Conservation (phyloP, 2,329 filamentous ascomycete species). For the Coniochaeta hoffmannii region DNA sequence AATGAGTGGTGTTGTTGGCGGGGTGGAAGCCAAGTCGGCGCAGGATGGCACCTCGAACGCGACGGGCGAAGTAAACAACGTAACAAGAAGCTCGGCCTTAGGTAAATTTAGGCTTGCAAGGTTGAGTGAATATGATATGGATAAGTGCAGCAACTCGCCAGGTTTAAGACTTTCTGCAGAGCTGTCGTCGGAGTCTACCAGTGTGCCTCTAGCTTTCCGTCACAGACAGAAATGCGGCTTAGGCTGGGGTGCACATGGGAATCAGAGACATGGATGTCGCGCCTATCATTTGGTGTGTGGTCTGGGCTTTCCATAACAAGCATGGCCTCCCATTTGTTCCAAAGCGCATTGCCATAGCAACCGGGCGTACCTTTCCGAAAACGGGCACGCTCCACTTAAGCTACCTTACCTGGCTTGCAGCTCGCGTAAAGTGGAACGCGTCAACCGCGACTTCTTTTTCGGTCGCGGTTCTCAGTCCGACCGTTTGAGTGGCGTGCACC, state of each 20-base stretch:
- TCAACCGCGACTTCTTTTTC: background rate
- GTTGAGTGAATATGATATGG: background rate
- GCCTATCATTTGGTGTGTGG: background rate
- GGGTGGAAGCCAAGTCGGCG: background rate
- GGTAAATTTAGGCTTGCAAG: background rate
- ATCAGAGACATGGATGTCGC: background rate
- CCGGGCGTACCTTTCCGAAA: background rate
- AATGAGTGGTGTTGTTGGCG: background rate
- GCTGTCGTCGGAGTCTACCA: background rate
- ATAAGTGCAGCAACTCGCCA: background rate
- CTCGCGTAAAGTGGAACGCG: slow-evolving; percentile 5
- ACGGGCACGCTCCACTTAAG: background rate
- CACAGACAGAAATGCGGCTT: background rate
- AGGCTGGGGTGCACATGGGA: background rate
- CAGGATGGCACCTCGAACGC: background rate
- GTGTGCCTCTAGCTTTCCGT: background rate
- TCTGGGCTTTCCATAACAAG: background rate
- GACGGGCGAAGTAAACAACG: background rate
- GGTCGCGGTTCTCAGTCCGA: background rate
- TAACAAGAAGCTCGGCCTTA: background rate
- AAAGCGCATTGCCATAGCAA: background rate
- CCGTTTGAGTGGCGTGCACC: background rate
- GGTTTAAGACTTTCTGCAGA: background rate
- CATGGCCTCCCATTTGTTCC: background rate
- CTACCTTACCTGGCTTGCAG: no score